Conservation (phyloP, 176 grass and related monocot species). For the Eleusine indica region DNA sequence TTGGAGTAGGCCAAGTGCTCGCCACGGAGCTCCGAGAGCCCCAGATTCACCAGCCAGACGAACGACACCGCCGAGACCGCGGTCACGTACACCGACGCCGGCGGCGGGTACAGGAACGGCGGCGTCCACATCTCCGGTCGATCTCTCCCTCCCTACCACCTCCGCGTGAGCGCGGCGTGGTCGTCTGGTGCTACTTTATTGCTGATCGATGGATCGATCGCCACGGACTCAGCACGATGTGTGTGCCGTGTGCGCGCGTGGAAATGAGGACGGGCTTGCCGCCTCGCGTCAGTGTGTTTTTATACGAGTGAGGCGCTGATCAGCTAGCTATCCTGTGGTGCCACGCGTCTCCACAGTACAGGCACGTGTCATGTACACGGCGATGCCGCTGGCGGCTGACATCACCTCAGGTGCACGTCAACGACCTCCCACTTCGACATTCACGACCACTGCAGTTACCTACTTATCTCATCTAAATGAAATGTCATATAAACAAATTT, state of each 20-base stretch:
- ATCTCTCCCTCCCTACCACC: too few species aligned
- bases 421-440: too few species aligned
- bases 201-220: too few species aligned
- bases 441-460: too few species aligned
- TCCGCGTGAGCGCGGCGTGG: not conserved
- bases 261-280: too few species aligned
- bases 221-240: not conserved
- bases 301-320: too few species aligned
- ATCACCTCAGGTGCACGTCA: too few species aligned
- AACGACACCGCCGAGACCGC: slow-evolving; percentile 51
- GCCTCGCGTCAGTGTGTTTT: not conserved
- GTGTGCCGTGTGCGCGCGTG: too few species aligned
- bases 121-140: slow-evolving; percentile 17
- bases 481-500: too few species aligned
- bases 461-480: too few species aligned
- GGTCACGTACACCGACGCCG: slow-evolving; percentile 42
- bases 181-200: too few species aligned
- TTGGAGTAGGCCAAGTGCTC: slow-evolving; percentile 70
- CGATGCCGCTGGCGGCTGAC: too few species aligned
- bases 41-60: slow-evolving; percentile 27
- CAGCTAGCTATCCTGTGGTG: not conserved
- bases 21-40: slow-evolving; percentile 57
- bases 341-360: not conserved
- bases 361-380: not conserved
- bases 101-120: slow-evolving; percentile 61